These are phyloP conservation scores for Daedaleopsis nitida DNA, from an alignment of 768 basidiomycete species.

Conservation along the genomic window DNA sequence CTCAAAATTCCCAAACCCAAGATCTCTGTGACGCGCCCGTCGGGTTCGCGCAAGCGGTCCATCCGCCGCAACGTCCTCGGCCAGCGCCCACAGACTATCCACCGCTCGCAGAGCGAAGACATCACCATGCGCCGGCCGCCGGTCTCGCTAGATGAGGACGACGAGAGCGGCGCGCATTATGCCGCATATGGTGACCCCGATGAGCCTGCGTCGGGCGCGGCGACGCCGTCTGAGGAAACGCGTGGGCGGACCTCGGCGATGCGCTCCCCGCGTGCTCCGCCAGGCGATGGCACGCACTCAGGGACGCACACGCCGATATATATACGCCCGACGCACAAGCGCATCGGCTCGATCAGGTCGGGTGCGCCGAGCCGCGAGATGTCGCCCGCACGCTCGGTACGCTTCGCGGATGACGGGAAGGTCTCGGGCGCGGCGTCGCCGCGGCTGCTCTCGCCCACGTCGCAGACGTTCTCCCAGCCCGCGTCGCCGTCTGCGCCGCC, in stretches of 20 bases:
- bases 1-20: slow-evolving; percentile 21
- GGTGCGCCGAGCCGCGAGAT: slow-evolving; percentile 34
- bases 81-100: slow-evolving; percentile 13
- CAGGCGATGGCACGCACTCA: background rate
- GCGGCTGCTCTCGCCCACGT: slow-evolving; percentile 20
- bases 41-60: slow-evolving; percentile 11
- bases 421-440: slow-evolving; percentile 14
- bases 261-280: background rate
- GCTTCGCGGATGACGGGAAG: slow-evolving; percentile 43
- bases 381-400: slow-evolving; percentile 50
- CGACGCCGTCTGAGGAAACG: slow-evolving; percentile 10
- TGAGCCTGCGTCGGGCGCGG: slow-evolving; percentile 9
- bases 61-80: slow-evolving; percentile 21
- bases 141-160: slow-evolving; percentile 6
- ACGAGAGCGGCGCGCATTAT: background rate
- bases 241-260: slow-evolving; percentile 22
- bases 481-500: background rate
- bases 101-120: slow-evolving; percentile 18
- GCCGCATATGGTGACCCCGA: background rate
- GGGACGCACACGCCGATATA: slow-evolving; percentile 6
- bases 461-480: slow-evolving; percentile 10
- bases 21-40: slow-evolving; percentile 13
- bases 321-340: slow-evolving; percentile 25
- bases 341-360: slow-evolving; percentile 34
- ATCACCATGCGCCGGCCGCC: slow-evolving; percentile 3